phyloP scores from a whole-genome alignment of 192 early-diverging fungal genomes.

The Phlyctochytrium planicorne region DNA sequence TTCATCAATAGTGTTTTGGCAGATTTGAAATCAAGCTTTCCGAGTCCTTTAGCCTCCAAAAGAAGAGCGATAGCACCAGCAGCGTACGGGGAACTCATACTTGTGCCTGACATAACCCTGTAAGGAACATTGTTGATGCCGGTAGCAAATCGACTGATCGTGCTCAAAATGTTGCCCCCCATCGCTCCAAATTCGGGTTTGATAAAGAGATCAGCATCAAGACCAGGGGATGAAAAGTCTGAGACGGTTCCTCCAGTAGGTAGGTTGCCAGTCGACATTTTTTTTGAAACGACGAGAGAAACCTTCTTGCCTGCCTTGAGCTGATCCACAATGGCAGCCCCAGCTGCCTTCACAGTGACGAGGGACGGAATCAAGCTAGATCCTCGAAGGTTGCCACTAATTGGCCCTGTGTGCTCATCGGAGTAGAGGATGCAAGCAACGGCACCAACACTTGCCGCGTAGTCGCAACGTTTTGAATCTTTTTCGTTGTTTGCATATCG shows the following conservation, averaged over 20 bases:
- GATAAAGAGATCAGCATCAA: constrained; percentile 62
- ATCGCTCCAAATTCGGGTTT: constrained; percentile 52
- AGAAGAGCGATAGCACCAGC: constrained; percentile 71
- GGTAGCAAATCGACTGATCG: constrained; percentile 4
- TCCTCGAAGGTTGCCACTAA: constrained; percentile 1
- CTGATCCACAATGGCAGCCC: constrained; percentile 1
- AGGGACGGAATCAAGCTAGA: constrained; percentile 3
- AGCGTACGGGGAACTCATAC: constrained; percentile 77
- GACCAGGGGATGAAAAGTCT: constrained; percentile 72
- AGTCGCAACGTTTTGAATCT: constrained; percentile 18
- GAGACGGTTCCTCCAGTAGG: constrained; percentile 62
- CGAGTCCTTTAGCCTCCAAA: constrained; percentile 35
- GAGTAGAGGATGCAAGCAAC: constrained; percentile 38
- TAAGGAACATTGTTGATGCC: constrained; percentile 5
- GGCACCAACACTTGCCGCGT: constrained; percentile 25
- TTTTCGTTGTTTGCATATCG: constrained; percentile 21
- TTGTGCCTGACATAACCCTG: constrained; percentile 57
- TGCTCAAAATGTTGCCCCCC: constrained; percentile 37
- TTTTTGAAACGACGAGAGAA: neutral
- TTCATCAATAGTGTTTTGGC: constrained; percentile 29
- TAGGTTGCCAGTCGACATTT: neutral
- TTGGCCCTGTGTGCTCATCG: neutral
- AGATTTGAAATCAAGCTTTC: constrained; percentile 9
- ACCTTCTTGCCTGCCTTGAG: neutral
- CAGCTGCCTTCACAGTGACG: neutral